Evolutionary conservation across 768 basidiomycete genomes (phyloP).

Genomic region (Austroboletus eburneus): DNA sequence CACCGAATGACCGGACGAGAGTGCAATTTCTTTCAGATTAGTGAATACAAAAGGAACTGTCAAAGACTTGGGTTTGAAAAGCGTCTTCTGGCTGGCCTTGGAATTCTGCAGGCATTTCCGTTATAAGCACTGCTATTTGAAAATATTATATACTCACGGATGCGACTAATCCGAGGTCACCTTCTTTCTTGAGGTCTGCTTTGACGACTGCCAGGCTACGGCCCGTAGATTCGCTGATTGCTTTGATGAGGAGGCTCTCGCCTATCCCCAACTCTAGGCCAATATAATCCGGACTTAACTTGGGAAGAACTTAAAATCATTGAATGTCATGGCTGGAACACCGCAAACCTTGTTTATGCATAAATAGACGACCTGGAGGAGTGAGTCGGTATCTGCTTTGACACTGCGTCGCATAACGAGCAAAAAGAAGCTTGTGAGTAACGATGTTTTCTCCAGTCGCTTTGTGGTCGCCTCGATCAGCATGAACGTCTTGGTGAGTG

Average conservation of each 20-base stretch:
- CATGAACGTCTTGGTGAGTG: conserved; percentile 83
- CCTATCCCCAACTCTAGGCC: conserved; percentile 96
- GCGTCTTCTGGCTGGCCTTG: conserved; percentile 85
- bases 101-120: conserved; percentile 58
- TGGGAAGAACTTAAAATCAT: conserved; percentile 2
- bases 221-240: conserved; percentile 94
- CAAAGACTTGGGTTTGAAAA: conserved; percentile 91
- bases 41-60: conserved; percentile 88
- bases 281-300: conserved; percentile 94
- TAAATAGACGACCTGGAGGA: conserved; percentile 88
- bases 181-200: conserved; percentile 89
- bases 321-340: background rate
- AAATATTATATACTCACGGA: conserved; percentile 51
- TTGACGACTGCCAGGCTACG: conserved; percentile 79
- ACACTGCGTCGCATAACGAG: conserved; percentile 87
- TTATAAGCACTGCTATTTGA: background rate
- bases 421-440: conserved; percentile 84
- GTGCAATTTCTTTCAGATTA: conserved; percentile 87
- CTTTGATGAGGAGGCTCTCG: conserved; percentile 90
- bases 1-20: conserved; percentile 79
- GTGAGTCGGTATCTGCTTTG: conserved; percentile 63
- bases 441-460: conserved; percentile 84
- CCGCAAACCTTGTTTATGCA: conserved; percentile 88
- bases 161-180: conserved; percentile 95
- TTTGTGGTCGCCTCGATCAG: conserved; percentile 94